Conservation (phyloP, 306 rosid species). For the Castanea sativa region DNA sequence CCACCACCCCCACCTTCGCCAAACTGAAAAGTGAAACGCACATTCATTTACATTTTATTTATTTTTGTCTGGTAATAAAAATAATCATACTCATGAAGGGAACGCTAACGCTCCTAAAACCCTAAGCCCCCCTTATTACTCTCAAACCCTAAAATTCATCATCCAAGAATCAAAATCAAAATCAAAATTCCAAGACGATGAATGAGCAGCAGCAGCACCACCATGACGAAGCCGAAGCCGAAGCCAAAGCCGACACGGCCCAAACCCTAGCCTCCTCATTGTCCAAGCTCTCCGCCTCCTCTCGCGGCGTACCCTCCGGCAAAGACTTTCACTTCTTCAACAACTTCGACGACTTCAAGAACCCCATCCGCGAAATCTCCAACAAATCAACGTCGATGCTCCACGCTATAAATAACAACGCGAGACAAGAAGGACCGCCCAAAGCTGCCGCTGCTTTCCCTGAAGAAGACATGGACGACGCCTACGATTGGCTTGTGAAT, state of each 20-base stretch:
- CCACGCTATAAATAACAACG: conserved; percentile 22
- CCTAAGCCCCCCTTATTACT: background rate
- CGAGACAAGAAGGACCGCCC: conserved; percentile 36
- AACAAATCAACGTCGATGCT: conserved; percentile 61
- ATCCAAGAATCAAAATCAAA: conserved; percentile 17
- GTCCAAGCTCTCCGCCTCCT: conserved; percentile 55
- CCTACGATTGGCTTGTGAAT: conserved; percentile 71
- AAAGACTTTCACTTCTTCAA: conserved; percentile 63
- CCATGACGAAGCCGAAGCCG: conserved; percentile 33
- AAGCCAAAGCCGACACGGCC: conserved; percentile 31
- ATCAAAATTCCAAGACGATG: conserved; percentile 15
- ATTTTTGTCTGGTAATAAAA: too few species aligned
- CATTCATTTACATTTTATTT: too few species aligned
- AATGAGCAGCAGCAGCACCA: background rate
- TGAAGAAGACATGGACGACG: conserved; percentile 46
- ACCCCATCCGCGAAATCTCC: conserved; percentile 49
- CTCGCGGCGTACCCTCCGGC: conserved; percentile 58
- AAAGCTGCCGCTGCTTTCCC: conserved; percentile 32
- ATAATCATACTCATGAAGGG: background rate
- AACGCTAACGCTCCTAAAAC: background rate
- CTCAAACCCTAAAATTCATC: conserved; percentile 24
- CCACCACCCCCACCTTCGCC: too few species aligned
- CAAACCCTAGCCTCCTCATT: conserved; percentile 49
- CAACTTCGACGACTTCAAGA: conserved; percentile 68
- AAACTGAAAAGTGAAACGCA: too few species aligned